Conservation (phyloP, 768 basidiomycete genomes). For the Coprinellus aureogranulatus region DNA sequence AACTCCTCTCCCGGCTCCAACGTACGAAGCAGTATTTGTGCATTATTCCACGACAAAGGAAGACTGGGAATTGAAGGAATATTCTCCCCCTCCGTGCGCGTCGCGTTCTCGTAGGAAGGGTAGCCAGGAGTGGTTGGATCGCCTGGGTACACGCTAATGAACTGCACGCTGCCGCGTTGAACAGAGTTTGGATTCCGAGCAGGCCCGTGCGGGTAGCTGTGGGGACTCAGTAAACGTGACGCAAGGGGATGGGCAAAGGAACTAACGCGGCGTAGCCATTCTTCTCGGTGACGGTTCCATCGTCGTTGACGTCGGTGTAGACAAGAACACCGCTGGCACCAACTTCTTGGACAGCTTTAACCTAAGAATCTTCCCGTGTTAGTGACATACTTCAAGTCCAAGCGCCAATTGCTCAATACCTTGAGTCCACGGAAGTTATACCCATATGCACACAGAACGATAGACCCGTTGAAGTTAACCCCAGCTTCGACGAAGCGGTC, state of each 20-base stretch:
- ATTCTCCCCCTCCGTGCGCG: slow-evolving; percentile 58
- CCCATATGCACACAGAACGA: slow-evolving; percentile 77
- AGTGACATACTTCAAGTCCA: not conserved
- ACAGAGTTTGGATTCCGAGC: slow-evolving; percentile 82
- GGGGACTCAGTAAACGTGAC: not conserved
- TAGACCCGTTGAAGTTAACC: slow-evolving; percentile 67
- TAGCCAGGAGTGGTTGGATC: slow-evolving; percentile 86
- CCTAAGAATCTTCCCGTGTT: slow-evolving; percentile 35
- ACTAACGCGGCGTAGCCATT: slow-evolving; percentile 63
- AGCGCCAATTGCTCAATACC: slow-evolving; percentile 33
- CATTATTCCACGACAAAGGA: slow-evolving; percentile 89
- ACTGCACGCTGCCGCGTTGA: slow-evolving; percentile 81
- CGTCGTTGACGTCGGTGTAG: slow-evolving; percentile 81
- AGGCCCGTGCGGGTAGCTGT: slow-evolving; percentile 73
- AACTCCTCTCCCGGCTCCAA: slow-evolving; percentile 14
- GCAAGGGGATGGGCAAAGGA: not conserved
- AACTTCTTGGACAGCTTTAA: slow-evolving; percentile 76
- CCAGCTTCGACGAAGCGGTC: slow-evolving; percentile 47
- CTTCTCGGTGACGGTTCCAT: slow-evolving; percentile 68
- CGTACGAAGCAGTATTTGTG: slow-evolving; percentile 51
- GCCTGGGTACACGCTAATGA: slow-evolving; percentile 63
- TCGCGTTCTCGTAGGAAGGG: slow-evolving; percentile 82
- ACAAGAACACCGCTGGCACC: slow-evolving; percentile 77
- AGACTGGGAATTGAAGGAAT: slow-evolving; percentile 78
- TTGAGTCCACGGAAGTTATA: slow-evolving; percentile 81